phyloP scores from a whole-genome alignment of 805 yeast genomes.

The Kockiozyma suomiensis region DNA sequence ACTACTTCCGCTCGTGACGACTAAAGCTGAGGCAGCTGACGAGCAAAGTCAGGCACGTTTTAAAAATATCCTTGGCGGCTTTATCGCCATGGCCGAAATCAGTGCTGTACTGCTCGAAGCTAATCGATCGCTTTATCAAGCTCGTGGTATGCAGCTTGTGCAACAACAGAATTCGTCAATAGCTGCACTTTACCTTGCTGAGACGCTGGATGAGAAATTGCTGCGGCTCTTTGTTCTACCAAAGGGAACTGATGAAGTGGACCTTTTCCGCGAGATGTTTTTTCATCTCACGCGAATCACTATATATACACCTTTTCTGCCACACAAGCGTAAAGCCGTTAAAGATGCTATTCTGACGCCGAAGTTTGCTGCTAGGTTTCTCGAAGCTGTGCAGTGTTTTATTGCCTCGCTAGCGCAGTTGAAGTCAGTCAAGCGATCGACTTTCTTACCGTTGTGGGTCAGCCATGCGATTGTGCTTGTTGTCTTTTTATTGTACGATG shows the following conservation, averaged over 20 bases:
- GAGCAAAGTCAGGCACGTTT: neutral
- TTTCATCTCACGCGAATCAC: constrained; percentile 1
- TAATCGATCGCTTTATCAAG: constrained; percentile 16
- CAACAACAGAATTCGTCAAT: neutral
- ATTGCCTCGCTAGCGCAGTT: constrained; percentile 5
- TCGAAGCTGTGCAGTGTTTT: constrained; percentile 8
- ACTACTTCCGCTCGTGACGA: constrained; percentile 12
- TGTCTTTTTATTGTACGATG: constrained; percentile 16
- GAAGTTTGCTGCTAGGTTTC: constrained; percentile 6
- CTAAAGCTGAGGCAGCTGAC: neutral
- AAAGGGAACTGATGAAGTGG: neutral
- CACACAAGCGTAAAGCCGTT: constrained; percentile 1
- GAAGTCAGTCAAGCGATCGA: constrained; percentile 1
- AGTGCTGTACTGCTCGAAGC: constrained; percentile 15
- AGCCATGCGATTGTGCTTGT: constrained; percentile 10
- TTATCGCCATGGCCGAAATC: constrained; percentile 7
- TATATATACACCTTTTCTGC: constrained; percentile 17
- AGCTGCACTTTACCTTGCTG: constrained; percentile 14
- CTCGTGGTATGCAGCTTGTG: neutral
- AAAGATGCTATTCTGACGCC: neutral
- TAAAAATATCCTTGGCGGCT: constrained; percentile 8
- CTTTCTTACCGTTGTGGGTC: constrained; percentile 24
- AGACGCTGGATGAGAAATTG: constrained; percentile 8
- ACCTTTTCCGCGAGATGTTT: constrained; percentile 2
- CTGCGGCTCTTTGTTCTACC: neutral